Percentiles rank a stretch among this genome's conserved stretches.
phyloP scores from a whole-genome alignment of 148 eudicot genomes.

The Silene conica region DNA sequence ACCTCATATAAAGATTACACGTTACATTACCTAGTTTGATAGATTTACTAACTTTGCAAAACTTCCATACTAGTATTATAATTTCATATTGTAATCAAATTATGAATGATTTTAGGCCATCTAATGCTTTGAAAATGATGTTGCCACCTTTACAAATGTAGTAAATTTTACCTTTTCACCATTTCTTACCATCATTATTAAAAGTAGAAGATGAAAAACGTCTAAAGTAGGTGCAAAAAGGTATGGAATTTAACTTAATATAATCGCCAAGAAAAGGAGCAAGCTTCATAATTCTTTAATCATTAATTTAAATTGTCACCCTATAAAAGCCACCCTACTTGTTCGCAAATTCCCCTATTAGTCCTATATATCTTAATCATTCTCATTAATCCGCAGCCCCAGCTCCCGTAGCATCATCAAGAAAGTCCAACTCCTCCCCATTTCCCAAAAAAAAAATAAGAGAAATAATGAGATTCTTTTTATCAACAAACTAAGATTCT shows the following conservation, averaged over 20 bases:
- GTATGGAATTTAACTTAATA: not conserved
- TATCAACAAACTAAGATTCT: too few relatives aligned
- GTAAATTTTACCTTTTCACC: conserved; percentile 9
- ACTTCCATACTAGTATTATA: not conserved
- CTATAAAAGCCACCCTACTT: conserved; percentile 17
- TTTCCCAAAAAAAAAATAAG: too few relatives aligned
- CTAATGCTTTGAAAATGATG: conserved; percentile 5
- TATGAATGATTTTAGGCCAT: not conserved
- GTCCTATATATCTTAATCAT: not conserved
- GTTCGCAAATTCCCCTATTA: conserved; percentile 13
- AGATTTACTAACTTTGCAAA: not conserved
- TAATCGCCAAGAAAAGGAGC: conserved; percentile 4
- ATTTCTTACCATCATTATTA: conserved; percentile 1
- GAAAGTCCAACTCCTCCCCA: too few relatives aligned
- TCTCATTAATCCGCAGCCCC: conserved; percentile 12
- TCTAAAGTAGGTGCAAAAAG: conserved; percentile 14
- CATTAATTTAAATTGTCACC: conserved; percentile 9
- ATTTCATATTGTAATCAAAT: not conserved
- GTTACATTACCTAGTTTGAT: too few relatives aligned
- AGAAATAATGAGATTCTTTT: too few relatives aligned
- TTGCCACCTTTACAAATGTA: conserved; percentile 1
- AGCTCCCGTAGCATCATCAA: too few relatives aligned
- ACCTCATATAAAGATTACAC: too few relatives aligned
- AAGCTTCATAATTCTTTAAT: not conserved
- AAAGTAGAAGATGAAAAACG: not conserved